A percentile compares a stretch with the other conserved stretches of the same genome.
Conservation (phyloP, 257 asterid genomes). For the Linderniella brevidens region DNA sequence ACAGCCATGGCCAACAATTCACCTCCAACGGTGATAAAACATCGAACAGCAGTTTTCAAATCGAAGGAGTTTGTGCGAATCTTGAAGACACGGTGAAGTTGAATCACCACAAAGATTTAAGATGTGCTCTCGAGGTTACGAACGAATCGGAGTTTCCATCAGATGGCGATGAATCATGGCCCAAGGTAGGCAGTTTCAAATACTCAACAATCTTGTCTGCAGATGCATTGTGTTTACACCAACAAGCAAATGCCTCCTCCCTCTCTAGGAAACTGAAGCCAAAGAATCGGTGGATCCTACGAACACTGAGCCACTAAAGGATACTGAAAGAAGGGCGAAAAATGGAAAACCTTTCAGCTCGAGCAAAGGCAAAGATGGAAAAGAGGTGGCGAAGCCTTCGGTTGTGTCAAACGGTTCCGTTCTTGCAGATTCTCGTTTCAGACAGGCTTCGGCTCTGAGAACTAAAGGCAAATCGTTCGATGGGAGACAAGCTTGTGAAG, state of each 20-base stretch:
- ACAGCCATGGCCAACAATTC: constrained; percentile 12
- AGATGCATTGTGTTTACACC: not conserved
- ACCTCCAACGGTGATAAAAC: constrained; percentile 13
- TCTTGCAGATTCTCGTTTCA: constrained; percentile 19
- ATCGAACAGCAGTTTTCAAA: constrained; percentile 13
- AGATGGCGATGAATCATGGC: constrained; percentile 12
- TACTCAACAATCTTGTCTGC: not conserved
- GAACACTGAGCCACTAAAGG: constrained; percentile 19
- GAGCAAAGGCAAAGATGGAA: constrained; percentile 20
- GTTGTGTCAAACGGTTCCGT: constrained; percentile 24
- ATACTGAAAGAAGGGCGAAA: constrained; percentile 13
- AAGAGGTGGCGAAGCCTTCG: constrained; percentile 15
- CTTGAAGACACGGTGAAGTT: constrained; percentile 16
- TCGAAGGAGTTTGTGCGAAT: constrained; percentile 19
- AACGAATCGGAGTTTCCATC: constrained; percentile 16
- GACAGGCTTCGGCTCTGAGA: constrained; percentile 12
- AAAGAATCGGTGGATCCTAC: constrained; percentile 13
- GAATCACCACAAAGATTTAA: constrained; percentile 11
- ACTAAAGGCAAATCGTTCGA: constrained; percentile 17
- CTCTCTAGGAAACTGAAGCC: constrained; percentile 19
- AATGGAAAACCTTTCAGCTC: constrained; percentile 11
- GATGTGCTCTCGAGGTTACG: constrained; percentile 7
- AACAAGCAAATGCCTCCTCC: constrained; percentile 6
- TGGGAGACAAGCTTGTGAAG: constrained; percentile 16
- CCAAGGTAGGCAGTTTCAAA: constrained; percentile 16